A percentile compares a stretch with the other conserved stretches of the same genome.
These are phyloP conservation scores for Nemania diffusa DNA, from an alignment of 2,329 filamentous ascomycete genomes.

Conservation along the genomic window DNA sequence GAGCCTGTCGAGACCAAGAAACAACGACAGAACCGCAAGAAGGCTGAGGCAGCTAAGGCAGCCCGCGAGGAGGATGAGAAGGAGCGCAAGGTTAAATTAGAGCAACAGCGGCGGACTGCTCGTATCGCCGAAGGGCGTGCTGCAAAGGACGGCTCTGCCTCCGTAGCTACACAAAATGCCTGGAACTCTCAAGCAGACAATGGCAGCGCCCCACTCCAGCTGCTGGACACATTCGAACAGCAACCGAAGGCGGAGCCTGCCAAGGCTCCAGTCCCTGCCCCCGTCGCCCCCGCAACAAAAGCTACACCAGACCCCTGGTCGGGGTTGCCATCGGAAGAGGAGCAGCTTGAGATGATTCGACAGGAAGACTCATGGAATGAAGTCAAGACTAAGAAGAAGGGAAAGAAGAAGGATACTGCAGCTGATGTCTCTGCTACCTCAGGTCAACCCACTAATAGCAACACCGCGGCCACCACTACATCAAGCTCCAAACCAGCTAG, in stretches of 20 bases:
- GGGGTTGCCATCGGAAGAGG: slow-evolving; percentile 68
- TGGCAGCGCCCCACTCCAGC: slow-evolving; percentile 56
- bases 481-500: slow-evolving; percentile 42
- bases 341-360: slow-evolving; percentile 68
- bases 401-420: slow-evolving; percentile 56
- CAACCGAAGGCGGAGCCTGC: slow-evolving; percentile 50
- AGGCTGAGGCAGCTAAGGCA: slow-evolving; percentile 82
- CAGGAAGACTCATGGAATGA: slow-evolving; percentile 67
- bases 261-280: slow-evolving; percentile 45
- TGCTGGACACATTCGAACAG: slow-evolving; percentile 68
- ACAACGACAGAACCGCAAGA: slow-evolving; percentile 90
- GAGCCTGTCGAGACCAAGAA: slow-evolving; percentile 88
- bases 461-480: slow-evolving; percentile 32
- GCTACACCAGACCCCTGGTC: slow-evolving; percentile 57
- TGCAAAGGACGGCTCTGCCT: slow-evolving; percentile 80
- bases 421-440: slow-evolving; percentile 48
- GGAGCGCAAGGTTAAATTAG: slow-evolving; percentile 77
- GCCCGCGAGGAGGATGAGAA: slow-evolving; percentile 81
- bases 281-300: slow-evolving; percentile 49
- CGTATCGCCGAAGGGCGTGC: slow-evolving; percentile 84
- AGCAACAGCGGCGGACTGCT: slow-evolving; percentile 85
- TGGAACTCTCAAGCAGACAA: slow-evolving; percentile 55
- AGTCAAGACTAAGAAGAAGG: slow-evolving; percentile 59
- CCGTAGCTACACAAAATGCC: slow-evolving; percentile 58
- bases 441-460: slow-evolving; percentile 36